Evolutionary conservation across 1,284 basidiomycete genomes (phyloP).

Genomic region (Erythrobasidium hasegawianum): DNA sequence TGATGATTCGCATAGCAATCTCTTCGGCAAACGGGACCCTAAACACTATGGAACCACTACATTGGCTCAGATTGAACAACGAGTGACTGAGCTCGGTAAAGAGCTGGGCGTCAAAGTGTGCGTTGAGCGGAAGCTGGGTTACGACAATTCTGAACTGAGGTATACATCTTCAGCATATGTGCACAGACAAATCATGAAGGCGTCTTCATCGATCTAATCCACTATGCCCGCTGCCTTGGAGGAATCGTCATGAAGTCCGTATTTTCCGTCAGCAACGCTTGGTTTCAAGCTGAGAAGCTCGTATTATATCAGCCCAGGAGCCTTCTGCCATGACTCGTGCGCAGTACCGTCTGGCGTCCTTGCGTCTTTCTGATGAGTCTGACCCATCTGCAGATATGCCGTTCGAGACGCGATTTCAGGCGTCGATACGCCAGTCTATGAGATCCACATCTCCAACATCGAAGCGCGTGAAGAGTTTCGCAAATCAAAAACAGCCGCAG

Average conservation of each 20-base stretch:
- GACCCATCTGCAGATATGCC: conserved; percentile 40
- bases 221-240: conserved; percentile 37
- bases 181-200: conserved; percentile 45
- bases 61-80: conserved; percentile 42
- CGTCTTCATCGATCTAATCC: conserved; percentile 38
- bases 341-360: background rate
- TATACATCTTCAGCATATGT: conserved; percentile 30
- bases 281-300: background rate
- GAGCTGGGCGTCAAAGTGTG: conserved; percentile 42
- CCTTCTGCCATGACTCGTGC: conserved; percentile 32
- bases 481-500: conserved; percentile 27
- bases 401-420: conserved; percentile 43
- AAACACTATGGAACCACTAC: conserved; percentile 42
- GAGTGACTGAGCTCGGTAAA: conserved; percentile 38
- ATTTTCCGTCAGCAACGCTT: background rate
- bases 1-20: conserved; percentile 28
- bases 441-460: conserved; percentile 44
- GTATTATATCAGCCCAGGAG: conserved; percentile 14
- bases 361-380: conserved; percentile 24
- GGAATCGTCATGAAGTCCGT: conserved; percentile 42
- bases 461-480: conserved; percentile 32
- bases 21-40: conserved; percentile 42
- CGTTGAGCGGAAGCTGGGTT: no score
- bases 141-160: background rate
- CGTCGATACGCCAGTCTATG: conserved; percentile 41